Base-by-base conservation (phyloP, 331 rosid species). In the Cydonia oblonga region DNA sequence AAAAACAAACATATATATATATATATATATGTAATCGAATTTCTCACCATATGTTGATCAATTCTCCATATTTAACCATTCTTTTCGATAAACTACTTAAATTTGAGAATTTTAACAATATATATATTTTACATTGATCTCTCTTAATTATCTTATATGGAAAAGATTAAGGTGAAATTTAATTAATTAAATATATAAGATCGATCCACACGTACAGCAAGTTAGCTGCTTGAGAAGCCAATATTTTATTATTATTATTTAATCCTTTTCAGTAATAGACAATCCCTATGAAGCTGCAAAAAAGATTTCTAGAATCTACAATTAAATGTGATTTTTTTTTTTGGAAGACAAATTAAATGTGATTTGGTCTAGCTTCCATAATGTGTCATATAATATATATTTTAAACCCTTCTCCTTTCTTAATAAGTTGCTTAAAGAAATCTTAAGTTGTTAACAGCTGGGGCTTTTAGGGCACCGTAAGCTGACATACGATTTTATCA, bases 361-460 rank as follows among this genome's bases (percentile, higher is more conserved):
- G 72, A 81, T 77, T 69, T 72, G 79, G 53, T 72, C 64, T 32
- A 28, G 57, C 56, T 49, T 63, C 70, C 70, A 57, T 56, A 66
- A 73, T 26, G 24, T 68, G 33, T 49, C 56, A 40, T 19, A 10
- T 72, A 22, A 15, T 67, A 29, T 40, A 64, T 20, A 7, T 28
- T 68, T 3, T 13, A 26, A 64, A 38, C 40, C 16, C 3, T 64
- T 79, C 79, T 76, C 75, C 83, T 75, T 75, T 75, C 73, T 26
- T 71, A 66, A 42, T 79, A 70, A 62, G 64, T 71, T 80, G 28
- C 71, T 68, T 14, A 60, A 69, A 76, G 72, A 83, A 79, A 49
- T n/a, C n/a, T n/a, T n/a, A n/a, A n/a, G n/a, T n/a, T 84, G 82
- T 81, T 16, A 81, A 86, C 88, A 82, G 90, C 88, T 83, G 81